These are phyloP conservation scores for Triticum urartu DNA, from an alignment of 176 grass and related monocot species.

Conservation along the genomic window DNA sequence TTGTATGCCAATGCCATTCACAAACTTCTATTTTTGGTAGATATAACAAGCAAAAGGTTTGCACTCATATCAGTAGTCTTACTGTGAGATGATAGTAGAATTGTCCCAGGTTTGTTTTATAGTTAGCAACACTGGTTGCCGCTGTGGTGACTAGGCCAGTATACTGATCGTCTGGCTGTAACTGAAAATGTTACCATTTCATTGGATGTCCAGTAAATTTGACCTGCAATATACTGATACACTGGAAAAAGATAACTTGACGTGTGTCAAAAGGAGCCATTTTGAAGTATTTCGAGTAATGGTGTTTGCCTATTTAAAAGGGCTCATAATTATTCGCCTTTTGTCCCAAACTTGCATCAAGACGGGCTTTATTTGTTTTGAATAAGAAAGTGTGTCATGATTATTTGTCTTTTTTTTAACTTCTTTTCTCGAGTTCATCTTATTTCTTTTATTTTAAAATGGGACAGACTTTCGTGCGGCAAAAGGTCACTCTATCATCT, in stretches of 20 bases:
- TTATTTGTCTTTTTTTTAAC: not conserved
- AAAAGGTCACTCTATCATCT: slow-evolving; percentile 79
- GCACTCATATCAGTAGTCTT: slow-evolving; percentile 13
- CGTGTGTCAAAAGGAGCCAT: not conserved
- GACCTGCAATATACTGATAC: not conserved
- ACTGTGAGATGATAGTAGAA: not conserved
- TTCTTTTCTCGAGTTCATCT: slow-evolving; percentile 27
- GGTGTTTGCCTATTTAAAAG: slow-evolving; percentile 15
- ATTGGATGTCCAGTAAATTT: slow-evolving; percentile 9
- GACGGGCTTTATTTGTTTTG: slow-evolving; percentile 6
- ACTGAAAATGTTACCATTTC: slow-evolving; percentile 19
- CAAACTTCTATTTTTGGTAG: slow-evolving; percentile 14
- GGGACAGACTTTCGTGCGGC: slow-evolving; percentile 94
- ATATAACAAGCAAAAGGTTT: slow-evolving; percentile 2
- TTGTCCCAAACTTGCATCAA: not conserved
- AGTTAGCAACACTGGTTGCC: slow-evolving; percentile 1
- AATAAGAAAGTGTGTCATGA: slow-evolving; percentile 4
- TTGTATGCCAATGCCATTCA: slow-evolving; percentile 6
- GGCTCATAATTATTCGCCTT: not conserved
- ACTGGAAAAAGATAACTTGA: slow-evolving; percentile 4
- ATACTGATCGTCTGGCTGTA: not conserved
- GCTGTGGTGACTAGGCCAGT: not conserved
- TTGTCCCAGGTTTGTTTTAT: not conserved
- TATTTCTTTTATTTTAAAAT: slow-evolving; percentile 53
- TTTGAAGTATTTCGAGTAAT: not conserved